Evolutionary conservation across 2,329 filamentous ascomycete species (phyloP).

Genomic region (Colletotrichum sp.): DNA sequence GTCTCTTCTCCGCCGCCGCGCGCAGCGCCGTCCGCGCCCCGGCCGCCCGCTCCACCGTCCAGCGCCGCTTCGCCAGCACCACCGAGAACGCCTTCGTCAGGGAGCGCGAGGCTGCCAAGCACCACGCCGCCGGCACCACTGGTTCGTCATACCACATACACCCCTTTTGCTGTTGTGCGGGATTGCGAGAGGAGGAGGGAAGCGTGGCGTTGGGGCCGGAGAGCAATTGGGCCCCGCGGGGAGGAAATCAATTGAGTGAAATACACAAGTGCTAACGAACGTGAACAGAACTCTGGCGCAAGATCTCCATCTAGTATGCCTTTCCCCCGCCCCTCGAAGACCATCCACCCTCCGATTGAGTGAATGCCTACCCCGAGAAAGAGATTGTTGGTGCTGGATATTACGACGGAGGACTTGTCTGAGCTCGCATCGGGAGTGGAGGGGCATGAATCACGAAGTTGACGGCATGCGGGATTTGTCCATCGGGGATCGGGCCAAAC

Average conservation of each 20-base stretch:
- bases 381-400: not conserved
- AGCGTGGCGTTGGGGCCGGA: not conserved
- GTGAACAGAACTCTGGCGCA: slow-evolving; percentile 84
- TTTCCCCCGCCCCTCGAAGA: slow-evolving; percentile 5
- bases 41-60: slow-evolving; percentile 57
- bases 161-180: not conserved
- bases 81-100: slow-evolving; percentile 92
- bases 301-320: slow-evolving; percentile 93
- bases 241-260: not conserved
- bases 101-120: slow-evolving; percentile 88
- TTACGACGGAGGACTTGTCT: not conserved
- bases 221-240: not conserved
- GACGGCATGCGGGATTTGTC: not conserved
- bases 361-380: not conserved
- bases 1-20: slow-evolving; percentile 63
- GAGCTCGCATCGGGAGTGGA: not conserved
- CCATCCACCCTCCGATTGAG: not conserved
- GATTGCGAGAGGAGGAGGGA: too few relatives aligned
- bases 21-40: slow-evolving; percentile 60
- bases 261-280: not conserved
- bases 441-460: not conserved
- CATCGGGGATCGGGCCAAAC: not conserved
- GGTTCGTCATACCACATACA: slow-evolving; percentile 61
- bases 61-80: slow-evolving; percentile 75
- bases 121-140: slow-evolving; percentile 83